A percentile compares a stretch with the other conserved stretches of the same genome.
phyloP scores from a whole-genome alignment of 345 rosid genomes.

The Syzygium aqueum region DNA sequence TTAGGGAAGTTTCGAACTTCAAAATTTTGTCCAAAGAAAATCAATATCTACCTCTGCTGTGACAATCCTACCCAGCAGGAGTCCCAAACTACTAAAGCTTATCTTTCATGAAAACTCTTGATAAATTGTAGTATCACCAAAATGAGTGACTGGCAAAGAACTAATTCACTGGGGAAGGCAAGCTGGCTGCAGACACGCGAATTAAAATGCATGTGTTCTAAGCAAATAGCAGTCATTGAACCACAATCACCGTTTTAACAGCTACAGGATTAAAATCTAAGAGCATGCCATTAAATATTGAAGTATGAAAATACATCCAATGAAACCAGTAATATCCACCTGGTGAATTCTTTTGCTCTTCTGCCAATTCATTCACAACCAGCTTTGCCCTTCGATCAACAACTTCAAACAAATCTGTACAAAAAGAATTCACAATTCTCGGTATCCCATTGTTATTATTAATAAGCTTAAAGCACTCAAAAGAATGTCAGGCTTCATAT shows the following conservation, averaged over 20 bases:
- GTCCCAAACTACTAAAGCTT: not conserved
- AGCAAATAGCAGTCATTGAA: not conserved
- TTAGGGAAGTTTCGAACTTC: not conserved
- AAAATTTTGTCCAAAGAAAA: not conserved
- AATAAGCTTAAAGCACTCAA: not conserved
- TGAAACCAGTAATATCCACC: slow-evolving; percentile 25
- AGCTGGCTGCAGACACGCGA: not conserved
- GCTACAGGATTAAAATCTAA: not conserved
- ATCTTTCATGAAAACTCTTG: not conserved
- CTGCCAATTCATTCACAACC: slow-evolving; percentile 76
- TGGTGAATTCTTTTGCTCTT: slow-evolving; percentile 57
- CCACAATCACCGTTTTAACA: not conserved
- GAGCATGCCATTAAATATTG: not conserved
- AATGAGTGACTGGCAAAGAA: not conserved
- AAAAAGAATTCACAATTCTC: slow-evolving; percentile 1
- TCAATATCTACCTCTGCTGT: not conserved
- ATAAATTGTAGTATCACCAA: not conserved
- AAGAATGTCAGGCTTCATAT: not conserved
- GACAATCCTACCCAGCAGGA: not conserved
- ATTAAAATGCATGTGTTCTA: not conserved
- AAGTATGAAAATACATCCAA: not conserved
- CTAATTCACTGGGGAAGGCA: not conserved
- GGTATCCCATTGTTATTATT: not conserved
- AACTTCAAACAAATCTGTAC: slow-evolving; percentile 82
- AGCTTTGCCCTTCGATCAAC: slow-evolving; percentile 97